phyloP scores from a whole-genome alignment of 352 stramenopile species.

The Phytophthora chlamydospora region DNA sequence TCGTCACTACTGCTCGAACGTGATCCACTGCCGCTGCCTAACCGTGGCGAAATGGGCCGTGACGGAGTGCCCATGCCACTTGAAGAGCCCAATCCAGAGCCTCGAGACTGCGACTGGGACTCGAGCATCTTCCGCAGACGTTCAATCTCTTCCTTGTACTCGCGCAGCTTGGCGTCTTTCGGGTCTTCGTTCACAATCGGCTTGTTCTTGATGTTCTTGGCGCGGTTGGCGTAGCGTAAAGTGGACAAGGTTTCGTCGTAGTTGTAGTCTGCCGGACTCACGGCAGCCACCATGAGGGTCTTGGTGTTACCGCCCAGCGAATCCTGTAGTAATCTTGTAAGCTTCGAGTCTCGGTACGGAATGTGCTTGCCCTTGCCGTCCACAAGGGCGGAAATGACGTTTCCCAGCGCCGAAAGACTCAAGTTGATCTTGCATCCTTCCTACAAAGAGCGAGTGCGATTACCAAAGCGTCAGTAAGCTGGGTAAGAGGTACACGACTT shows the following conservation, averaged over 20 bases:
- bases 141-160: conserved; percentile 92
- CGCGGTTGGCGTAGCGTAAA: conserved; percentile 95
- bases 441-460: conserved; percentile 21
- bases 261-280: conserved; percentile 95
- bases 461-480: background rate
- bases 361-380: conserved; percentile 88
- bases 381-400: conserved; percentile 87
- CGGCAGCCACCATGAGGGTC: conserved; percentile 96
- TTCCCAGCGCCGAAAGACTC: conserved; percentile 77
- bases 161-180: conserved; percentile 90
- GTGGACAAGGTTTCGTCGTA: conserved; percentile 96
- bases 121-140: conserved; percentile 86
- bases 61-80: conserved; percentile 54
- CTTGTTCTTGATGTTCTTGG: conserved; percentile 98
- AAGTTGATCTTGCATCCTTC: conserved; percentile 91
- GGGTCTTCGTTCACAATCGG: conserved; percentile 96
- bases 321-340: conserved; percentile 92
- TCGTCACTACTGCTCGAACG: conserved; percentile 14
- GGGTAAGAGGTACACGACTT: background rate
- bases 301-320: conserved; percentile 95
- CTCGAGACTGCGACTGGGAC: conserved; percentile 53
- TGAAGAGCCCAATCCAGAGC: conserved; percentile 29
- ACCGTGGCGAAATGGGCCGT: conserved; percentile 25
- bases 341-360: conserved; percentile 93
- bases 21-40: conserved; percentile 8